Conservation (phyloP, 176 grass and related monocot genomes). For the Raddia guianensis region DNA sequence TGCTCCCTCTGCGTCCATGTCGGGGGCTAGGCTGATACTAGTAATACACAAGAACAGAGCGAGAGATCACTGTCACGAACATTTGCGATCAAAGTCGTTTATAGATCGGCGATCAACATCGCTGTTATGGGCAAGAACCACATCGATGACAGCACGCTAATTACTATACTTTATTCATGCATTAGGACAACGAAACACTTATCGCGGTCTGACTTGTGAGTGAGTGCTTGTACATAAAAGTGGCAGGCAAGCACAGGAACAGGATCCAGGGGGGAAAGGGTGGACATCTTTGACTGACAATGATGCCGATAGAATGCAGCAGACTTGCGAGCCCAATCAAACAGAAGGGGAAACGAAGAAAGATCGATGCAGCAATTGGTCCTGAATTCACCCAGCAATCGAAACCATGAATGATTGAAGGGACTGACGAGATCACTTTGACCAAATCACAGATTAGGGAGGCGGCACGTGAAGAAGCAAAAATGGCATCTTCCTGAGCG, state of each 20-base stretch:
- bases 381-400: background rate
- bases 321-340: background rate
- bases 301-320: background rate
- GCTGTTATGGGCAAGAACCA: background rate
- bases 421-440: background rate
- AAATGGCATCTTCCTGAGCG: background rate
- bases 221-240: background rate
- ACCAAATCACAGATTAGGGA: background rate
- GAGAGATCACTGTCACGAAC: slow-evolving; percentile 16
- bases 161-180: background rate
- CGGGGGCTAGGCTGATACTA: slow-evolving; percentile 1
- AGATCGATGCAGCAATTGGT: background rate
- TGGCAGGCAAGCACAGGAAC: background rate
- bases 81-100: background rate
- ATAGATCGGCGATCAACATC: background rate
- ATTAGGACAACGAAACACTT: background rate
- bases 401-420: background rate
- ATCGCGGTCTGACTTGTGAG: too few species aligned
- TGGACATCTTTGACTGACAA: background rate
- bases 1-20: background rate
- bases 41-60: background rate
- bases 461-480: background rate
- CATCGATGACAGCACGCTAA: background rate
- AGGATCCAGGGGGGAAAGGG: background rate
- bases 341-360: background rate